Conservation (phyloP, 2,329 filamentous ascomycete species). For the Penicillium sp. region DNA sequence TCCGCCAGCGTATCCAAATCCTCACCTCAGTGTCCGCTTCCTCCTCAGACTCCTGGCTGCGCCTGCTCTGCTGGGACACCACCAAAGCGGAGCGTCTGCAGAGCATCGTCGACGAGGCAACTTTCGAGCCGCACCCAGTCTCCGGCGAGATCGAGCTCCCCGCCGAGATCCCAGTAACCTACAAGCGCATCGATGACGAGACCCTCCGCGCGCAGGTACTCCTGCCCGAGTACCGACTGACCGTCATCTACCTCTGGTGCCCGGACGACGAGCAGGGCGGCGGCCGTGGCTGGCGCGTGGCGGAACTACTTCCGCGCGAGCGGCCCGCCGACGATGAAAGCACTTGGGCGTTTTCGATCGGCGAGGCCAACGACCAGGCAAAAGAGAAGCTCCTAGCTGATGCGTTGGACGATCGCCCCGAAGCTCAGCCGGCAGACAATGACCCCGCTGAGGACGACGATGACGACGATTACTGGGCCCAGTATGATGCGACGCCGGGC, state of each 20-base stretch:
- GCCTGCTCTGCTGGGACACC: constrained; percentile 61
- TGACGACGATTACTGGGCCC: constrained; percentile 67
- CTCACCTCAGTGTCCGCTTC: constrained; percentile 50
- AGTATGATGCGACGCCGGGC: constrained; percentile 60
- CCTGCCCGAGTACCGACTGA: constrained; percentile 57
- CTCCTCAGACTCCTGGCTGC: constrained; percentile 57
- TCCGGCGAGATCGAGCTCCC: constrained; percentile 66
- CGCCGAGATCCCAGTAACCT: constrained; percentile 57
- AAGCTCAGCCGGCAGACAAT: constrained; percentile 19
- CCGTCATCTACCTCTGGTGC: constrained; percentile 63
- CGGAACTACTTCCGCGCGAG: constrained; percentile 59
- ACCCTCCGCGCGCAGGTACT: constrained; percentile 59
- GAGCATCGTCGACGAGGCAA: constrained; percentile 54
- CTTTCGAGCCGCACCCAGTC: constrained; percentile 64
- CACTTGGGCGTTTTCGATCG: constrained; percentile 55
- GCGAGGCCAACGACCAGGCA: constrained; percentile 55
- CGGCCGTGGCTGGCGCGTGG: constrained; percentile 58
- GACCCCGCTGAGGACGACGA: constrained; percentile 46
- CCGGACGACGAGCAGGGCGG: constrained; percentile 56
- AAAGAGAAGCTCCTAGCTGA: constrained; percentile 40
- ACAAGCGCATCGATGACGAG: constrained; percentile 62
- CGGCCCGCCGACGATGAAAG: constrained; percentile 50
- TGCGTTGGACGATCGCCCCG: constrained; percentile 35
- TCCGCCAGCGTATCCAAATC: constrained; percentile 63
- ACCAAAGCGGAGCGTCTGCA: constrained; percentile 56